Evolutionary conservation across 306 rosid genomes (phyloP).

Genomic region (Sophora flavescens): DNA sequence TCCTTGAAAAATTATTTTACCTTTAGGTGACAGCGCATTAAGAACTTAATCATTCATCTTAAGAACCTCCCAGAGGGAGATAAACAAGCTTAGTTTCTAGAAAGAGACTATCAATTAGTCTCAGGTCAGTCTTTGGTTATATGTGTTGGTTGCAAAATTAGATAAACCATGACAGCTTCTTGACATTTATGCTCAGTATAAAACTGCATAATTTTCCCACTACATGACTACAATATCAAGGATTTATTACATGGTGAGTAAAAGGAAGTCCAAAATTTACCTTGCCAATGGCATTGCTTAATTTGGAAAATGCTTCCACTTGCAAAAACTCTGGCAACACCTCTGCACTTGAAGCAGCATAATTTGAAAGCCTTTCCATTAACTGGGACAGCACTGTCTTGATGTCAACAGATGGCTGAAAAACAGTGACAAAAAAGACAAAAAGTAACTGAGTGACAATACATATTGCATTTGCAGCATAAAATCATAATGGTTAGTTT

Average conservation of each 20-base stretch:
- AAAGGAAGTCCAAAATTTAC: slow-evolving; percentile 50
- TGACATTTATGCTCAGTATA: slow-evolving; percentile 12
- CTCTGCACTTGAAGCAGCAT: slow-evolving; percentile 97
- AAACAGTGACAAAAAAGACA: slow-evolving; percentile 26
- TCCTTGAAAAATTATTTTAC: slow-evolving; percentile 1
- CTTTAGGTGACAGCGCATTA: slow-evolving; percentile 7
- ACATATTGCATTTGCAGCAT: slow-evolving; percentile 31
- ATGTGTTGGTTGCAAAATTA: slow-evolving; percentile 12
- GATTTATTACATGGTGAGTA: background rate
- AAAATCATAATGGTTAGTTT: slow-evolving; percentile 38
- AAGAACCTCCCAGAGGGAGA: slow-evolving; percentile 11
- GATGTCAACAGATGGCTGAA: slow-evolving; percentile 92
- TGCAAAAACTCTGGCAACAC: slow-evolving; percentile 97
- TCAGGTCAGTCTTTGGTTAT: slow-evolving; percentile 7
- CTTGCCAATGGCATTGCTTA: slow-evolving; percentile 96
- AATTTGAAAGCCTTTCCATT: slow-evolving; percentile 97
- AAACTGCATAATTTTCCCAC: slow-evolving; percentile 21
- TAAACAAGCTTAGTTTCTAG: slow-evolving; percentile 17
- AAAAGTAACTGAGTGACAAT: slow-evolving; percentile 31
- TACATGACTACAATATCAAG: slow-evolving; percentile 28
- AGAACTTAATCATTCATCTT: slow-evolving; percentile 28
- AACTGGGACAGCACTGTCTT: slow-evolving; percentile 95
- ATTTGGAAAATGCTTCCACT: slow-evolving; percentile 98
- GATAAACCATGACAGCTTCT: slow-evolving; percentile 11
- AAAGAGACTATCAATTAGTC: slow-evolving; percentile 38